Base-by-base conservation (phyloP, 768 basidiomycete species). In the Cubamyces sp. region DNA sequence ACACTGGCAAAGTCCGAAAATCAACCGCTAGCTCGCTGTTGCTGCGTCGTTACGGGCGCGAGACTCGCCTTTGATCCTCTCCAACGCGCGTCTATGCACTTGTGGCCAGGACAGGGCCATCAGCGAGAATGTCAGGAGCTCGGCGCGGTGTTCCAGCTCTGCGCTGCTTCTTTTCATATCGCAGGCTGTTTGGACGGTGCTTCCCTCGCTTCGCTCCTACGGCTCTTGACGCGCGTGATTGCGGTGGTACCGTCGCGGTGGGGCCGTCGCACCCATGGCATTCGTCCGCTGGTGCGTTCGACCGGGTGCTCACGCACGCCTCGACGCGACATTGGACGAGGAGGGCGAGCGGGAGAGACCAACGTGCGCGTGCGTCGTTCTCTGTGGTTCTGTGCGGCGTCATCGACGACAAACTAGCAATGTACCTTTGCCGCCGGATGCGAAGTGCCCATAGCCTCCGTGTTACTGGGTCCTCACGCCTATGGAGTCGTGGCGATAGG, bases 111-210 rank as follows among this genome's bases (percentile, higher is more conserved):
- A 34, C 34, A 34, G 34, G 34, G 34, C 34, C 34, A 34, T 34
- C 34, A 34, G 34, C 34, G 34, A 34, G 34, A 34, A 34, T 26
- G 16, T 46, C 54, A 57, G 61, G 61, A 62, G 43, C 45, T 59
- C 62, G 62, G 62, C 14, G 49, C 62, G 62, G 57, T 59, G 53
- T 39, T 48, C 62, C 62, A 54, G 62, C 30, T 23, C 21, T 30
- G 49, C 14, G 41, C 39, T 43, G 56, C 50, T 49, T 54, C 55
- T 42, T 41, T 37, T 12, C 14, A 41, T 21, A n/a, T 39, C 52
- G 25, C 40, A 14, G 52, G 23, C 39, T 26, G 34, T 52, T 30
- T 41, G n/a, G 18, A 4, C 7, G 16, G 21, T 43, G 45, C 43
- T 58, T 48, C 45, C n/a, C 45, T 53, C 52, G 34, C 52, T 39